phyloP scores from a whole-genome alignment of 495 filamentous ascomycete species.

The Oidiodendron maius region DNA sequence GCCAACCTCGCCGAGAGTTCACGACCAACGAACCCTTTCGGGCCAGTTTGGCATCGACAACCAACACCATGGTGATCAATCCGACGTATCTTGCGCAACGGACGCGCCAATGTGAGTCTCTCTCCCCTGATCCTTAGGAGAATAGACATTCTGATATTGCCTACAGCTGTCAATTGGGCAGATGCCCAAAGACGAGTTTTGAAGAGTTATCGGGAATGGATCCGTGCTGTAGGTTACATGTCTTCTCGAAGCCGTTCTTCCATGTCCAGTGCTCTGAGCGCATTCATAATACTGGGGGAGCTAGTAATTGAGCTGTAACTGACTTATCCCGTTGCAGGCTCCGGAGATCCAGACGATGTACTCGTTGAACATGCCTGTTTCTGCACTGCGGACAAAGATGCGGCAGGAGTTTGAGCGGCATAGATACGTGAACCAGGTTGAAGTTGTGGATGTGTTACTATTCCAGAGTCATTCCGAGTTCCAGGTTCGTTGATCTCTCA shows the following conservation, averaged over 20 bases:
- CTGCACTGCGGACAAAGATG: slow-evolving; percentile 85
- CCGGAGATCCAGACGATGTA: slow-evolving; percentile 97
- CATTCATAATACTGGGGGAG: background rate
- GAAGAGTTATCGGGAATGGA: slow-evolving; percentile 86
- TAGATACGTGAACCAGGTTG: slow-evolving; percentile 84
- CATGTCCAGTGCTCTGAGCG: background rate
- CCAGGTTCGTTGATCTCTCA: slow-evolving; percentile 49
- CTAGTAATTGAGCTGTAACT: background rate
- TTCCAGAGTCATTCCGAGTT: slow-evolving; percentile 85
- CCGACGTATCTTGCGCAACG: slow-evolving; percentile 87
- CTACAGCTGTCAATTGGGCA: slow-evolving; percentile 72
- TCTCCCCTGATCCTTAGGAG: slow-evolving; percentile 8
- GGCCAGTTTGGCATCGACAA: background rate
- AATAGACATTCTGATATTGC: slow-evolving; percentile 9
- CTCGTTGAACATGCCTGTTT: slow-evolving; percentile 80
- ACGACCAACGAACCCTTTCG: no score
- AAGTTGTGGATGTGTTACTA: slow-evolving; percentile 80
- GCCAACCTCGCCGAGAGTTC: no score
- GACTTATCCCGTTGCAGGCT: slow-evolving; percentile 47
- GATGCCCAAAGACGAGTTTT: slow-evolving; percentile 81
- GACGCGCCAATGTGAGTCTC: slow-evolving; percentile 79
- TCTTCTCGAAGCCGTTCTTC: background rate
- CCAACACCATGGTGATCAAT: slow-evolving; percentile 64
- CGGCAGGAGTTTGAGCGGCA: slow-evolving; percentile 97
- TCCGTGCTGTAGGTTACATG: slow-evolving; percentile 70